Conservation (phyloP, 345 rosid species). For the Microthlaspi erraticum region DNA sequence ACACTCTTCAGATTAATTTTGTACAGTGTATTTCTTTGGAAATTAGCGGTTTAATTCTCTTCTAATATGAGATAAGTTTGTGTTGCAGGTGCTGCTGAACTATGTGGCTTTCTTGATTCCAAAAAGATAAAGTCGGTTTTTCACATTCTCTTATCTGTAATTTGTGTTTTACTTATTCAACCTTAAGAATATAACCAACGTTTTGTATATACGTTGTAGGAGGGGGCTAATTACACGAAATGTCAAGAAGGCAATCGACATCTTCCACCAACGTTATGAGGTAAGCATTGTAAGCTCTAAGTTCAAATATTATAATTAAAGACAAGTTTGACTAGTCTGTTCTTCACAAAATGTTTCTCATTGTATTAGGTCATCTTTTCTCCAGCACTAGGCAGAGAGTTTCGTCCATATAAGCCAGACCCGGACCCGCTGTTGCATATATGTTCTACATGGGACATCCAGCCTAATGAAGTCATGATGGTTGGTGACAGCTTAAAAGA, state of each 20-base stretch:
- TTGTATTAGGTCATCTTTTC: slow-evolving; percentile 66
- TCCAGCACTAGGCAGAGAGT: slow-evolving; percentile 96
- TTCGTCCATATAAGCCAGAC: slow-evolving; percentile 89
- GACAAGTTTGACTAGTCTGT: not conserved
- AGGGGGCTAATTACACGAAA: slow-evolving; percentile 94
- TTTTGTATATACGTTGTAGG: slow-evolving; percentile 41
- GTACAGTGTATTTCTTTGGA: slow-evolving; percentile 18
- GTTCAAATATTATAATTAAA: not conserved
- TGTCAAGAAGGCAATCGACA: slow-evolving; percentile 78
- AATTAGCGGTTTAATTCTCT: slow-evolving; percentile 4
- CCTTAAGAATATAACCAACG: not conserved
- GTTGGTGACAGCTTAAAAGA: slow-evolving; percentile 97
- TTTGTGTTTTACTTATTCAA: not conserved
- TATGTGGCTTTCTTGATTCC: slow-evolving; percentile 86
- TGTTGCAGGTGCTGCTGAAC: slow-evolving; percentile 74
- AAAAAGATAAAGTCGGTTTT: slow-evolving; percentile 74
- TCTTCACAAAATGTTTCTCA: not conserved
- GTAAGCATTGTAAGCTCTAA: slow-evolving; percentile 49
- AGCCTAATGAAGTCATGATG: slow-evolving; percentile 89
- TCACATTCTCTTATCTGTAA: slow-evolving; percentile 6
- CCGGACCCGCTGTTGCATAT: slow-evolving; percentile 93
- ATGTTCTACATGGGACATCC: slow-evolving; percentile 80
- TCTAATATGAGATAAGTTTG: slow-evolving; percentile 12
- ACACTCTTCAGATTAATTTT: not conserved
- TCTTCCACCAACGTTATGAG: slow-evolving; percentile 81